These are phyloP conservation scores for Mariannaea elegans DNA, from an alignment of 2,329 filamentous ascomycete species.

Conservation along the genomic window DNA sequence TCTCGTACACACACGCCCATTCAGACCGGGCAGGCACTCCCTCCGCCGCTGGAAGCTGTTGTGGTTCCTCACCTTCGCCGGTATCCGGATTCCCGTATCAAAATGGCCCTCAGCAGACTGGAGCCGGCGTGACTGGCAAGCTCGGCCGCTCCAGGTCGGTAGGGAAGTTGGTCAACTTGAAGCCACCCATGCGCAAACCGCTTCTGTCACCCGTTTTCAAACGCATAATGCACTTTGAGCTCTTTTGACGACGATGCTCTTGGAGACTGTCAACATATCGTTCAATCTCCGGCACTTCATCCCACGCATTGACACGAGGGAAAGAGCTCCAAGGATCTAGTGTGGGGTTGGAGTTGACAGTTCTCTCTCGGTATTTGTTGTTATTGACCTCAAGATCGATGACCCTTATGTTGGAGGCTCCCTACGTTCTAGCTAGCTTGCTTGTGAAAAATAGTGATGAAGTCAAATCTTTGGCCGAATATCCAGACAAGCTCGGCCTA, in stretches of 20 bases:
- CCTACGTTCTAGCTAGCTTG: too few relatives aligned
- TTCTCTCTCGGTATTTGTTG: conserved; percentile 46
- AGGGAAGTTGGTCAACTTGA: conserved; percentile 88
- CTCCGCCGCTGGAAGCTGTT: conserved; percentile 76
- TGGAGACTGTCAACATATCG: conserved; percentile 83
- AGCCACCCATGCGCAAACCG: conserved; percentile 45
- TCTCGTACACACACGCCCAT: conserved; percentile 85
- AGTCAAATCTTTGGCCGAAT: background rate
- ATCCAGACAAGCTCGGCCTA: background rate
- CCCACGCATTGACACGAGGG: conserved; percentile 88
- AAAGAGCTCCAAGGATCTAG: conserved; percentile 77
- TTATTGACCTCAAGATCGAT: conserved; percentile 46
- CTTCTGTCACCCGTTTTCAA: conserved; percentile 22
- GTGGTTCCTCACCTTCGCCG: conserved; percentile 61
- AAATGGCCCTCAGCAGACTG: conserved; percentile 73
- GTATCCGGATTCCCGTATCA: conserved; percentile 63
- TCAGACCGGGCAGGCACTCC: conserved; percentile 88
- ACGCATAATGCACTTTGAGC: conserved; percentile 35
- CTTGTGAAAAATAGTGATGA: background rate
- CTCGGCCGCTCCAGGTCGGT: conserved; percentile 83
- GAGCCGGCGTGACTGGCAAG: conserved; percentile 89
- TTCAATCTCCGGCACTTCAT: conserved; percentile 87
- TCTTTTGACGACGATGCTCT: conserved; percentile 59
- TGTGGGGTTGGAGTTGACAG: conserved; percentile 55
- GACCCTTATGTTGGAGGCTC: conserved; percentile 39